A percentile compares a stretch with the other conserved stretches of the same genome.
phyloP scores from a whole-genome alignment of 2,329 filamentous ascomycete genomes.

The Pseudopithomyces maydicus region DNA sequence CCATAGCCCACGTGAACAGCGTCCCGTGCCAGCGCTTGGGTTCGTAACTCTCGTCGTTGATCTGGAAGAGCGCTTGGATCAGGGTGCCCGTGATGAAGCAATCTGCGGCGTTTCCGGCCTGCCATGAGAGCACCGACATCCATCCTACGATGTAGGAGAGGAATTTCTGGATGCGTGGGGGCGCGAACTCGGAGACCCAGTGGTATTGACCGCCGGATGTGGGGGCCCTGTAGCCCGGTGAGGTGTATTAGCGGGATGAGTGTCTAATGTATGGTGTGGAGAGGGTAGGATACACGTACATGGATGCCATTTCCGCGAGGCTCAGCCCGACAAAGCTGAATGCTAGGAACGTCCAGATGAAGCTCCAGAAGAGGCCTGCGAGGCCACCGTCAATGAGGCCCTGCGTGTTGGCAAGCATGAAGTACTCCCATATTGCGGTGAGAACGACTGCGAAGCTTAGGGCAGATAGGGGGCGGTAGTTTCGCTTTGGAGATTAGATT shows the following conservation, averaged over 20 bases:
- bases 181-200: constrained; percentile 42
- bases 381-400: constrained; percentile 39
- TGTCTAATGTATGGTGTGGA: too few species aligned
- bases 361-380: constrained; percentile 41
- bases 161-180: constrained; percentile 30
- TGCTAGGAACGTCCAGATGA: constrained; percentile 41
- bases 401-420: constrained; percentile 38
- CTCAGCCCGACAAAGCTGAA: constrained; percentile 38
- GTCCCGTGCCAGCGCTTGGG: constrained; percentile 55
- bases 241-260: constrained; percentile 13
- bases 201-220: constrained; percentile 44
- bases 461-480: constrained; percentile 40
- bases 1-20: constrained; percentile 54
- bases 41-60: constrained; percentile 49
- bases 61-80: constrained; percentile 51
- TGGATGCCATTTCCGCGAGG: constrained; percentile 43
- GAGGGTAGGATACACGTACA: too few species aligned
- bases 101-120: constrained; percentile 55
- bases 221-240: neutral
- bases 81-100: constrained; percentile 55
- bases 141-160: constrained; percentile 45
- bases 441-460: constrained; percentile 40
- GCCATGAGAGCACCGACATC: constrained; percentile 58
- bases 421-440: constrained; percentile 40
- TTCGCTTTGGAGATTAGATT: constrained; percentile 18